phyloP scores from a whole-genome alignment of 345 rosid species.

The Camelina laxa region DNA sequence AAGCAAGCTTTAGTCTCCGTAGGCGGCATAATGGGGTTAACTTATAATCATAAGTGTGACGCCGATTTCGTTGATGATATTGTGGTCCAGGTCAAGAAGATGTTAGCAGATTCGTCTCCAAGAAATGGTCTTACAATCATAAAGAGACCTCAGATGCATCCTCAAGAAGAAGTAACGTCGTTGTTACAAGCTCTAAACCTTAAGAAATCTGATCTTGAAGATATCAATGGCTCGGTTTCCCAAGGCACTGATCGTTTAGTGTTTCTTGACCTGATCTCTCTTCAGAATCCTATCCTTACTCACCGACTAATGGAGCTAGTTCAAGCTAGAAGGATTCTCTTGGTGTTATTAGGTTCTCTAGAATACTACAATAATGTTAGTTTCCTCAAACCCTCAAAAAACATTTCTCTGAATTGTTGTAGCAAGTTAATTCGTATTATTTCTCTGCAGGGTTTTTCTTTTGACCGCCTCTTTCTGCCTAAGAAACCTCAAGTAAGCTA shows the following conservation, averaged over 20 bases:
- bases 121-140: not conserved
- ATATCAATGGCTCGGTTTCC: not conserved
- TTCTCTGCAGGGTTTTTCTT: slow-evolving; percentile 3
- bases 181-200: slow-evolving; percentile 24
- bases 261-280: slow-evolving; percentile 26
- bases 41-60: not conserved
- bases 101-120: not conserved
- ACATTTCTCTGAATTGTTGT: not conserved
- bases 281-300: slow-evolving; percentile 3
- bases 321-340: slow-evolving; percentile 11
- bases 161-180: not conserved
- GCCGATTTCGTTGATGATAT: not conserved
- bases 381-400: not conserved
- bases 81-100: slow-evolving; percentile 9
- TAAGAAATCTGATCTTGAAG: slow-evolving; percentile 5
- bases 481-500: slow-evolving; percentile 5
- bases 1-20: slow-evolving; percentile 32
- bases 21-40: not conserved
- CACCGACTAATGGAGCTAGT: not conserved
- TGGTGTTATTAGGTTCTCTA: slow-evolving; percentile 33
- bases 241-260: slow-evolving; percentile 6
- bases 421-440: not conserved
- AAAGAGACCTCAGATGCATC: slow-evolving; percentile 1
- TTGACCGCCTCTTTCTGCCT: not conserved
- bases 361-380: slow-evolving; percentile 1